A percentile compares a stretch with the other conserved stretches of the same genome.
phyloP scores from a whole-genome alignment of 2,329 filamentous ascomycete genomes.

The Penicillium brevicompactum region DNA sequence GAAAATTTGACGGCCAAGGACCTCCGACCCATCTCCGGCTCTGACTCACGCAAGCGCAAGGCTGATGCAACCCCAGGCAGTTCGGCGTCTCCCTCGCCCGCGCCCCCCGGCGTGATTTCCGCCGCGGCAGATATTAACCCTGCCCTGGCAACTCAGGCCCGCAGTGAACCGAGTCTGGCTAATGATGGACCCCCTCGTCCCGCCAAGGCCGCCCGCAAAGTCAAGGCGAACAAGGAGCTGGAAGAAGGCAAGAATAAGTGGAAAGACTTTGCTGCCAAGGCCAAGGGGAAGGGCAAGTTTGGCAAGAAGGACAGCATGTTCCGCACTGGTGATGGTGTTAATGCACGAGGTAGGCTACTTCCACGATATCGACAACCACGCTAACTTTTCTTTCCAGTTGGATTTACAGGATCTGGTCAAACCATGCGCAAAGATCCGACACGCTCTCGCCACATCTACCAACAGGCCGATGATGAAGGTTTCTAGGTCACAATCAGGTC shows the following conservation, averaged over 20 bases:
- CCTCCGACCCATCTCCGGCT: constrained; percentile 72
- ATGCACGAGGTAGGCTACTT: constrained; percentile 72
- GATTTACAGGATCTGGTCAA: constrained; percentile 93
- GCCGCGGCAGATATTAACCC: constrained; percentile 68
- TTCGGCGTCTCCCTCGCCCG: constrained; percentile 45
- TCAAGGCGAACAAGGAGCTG: constrained; percentile 89
- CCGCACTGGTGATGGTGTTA: constrained; percentile 81
- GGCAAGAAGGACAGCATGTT: constrained; percentile 97
- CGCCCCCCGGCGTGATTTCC: constrained; percentile 60
- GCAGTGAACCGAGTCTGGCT: constrained; percentile 65
- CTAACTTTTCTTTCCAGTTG: constrained; percentile 61
- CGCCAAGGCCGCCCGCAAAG: constrained; percentile 70
- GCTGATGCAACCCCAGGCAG: constrained; percentile 71
- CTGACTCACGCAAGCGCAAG: constrained; percentile 76
- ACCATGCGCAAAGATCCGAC: constrained; percentile 91
- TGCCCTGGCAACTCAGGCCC: constrained; percentile 64
- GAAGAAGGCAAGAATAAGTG: constrained; percentile 91
- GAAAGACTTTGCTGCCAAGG: constrained; percentile 86
- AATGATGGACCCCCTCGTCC: constrained; percentile 61
- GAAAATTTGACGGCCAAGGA: constrained; percentile 82
- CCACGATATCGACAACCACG: neutral
- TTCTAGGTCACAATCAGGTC: constrained; percentile 32
- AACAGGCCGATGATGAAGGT: constrained; percentile 71
- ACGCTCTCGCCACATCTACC: constrained; percentile 81
- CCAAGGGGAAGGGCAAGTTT: constrained; percentile 66